Evolutionary conservation across 164 flowering plant genomes (phyloP).

Genomic region (Cinnamomum chago): DNA sequence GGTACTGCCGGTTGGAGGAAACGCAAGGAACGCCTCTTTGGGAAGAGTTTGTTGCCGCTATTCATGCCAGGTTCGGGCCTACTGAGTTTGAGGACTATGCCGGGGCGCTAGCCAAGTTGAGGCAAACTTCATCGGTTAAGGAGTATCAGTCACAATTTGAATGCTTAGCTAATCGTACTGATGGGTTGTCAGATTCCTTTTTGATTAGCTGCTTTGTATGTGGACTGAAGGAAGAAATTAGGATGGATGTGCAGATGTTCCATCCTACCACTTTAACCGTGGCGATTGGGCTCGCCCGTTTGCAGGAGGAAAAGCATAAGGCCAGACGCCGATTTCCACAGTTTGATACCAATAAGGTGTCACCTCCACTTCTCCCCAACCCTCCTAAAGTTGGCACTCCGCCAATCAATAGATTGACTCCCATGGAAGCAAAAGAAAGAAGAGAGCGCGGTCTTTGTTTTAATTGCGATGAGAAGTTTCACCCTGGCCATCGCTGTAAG

Average conservation of each 20-base stretch:
- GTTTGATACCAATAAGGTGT: too few relatives aligned
- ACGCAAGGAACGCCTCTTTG: neutral
- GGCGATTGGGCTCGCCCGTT: neutral
- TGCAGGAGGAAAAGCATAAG: neutral
- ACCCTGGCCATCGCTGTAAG: neutral
- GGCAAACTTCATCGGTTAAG: neutral
- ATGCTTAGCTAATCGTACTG: neutral
- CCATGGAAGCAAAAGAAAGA: neutral
- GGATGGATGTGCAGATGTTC: neutral
- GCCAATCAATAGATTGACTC: neutral
- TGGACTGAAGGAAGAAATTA: neutral
- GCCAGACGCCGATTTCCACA: too few relatives aligned
- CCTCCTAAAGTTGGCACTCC: neutral
- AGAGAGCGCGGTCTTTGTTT: neutral
- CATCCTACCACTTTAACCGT: neutral
- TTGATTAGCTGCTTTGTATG: neutral
- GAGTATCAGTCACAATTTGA: conserved; percentile 3
- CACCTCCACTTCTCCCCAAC: too few relatives aligned
- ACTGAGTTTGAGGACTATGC: neutral
- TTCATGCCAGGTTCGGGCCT: neutral
- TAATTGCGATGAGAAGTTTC: conserved; percentile 1
- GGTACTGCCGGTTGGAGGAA: conserved; percentile 1
- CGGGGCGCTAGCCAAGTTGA: neutral
- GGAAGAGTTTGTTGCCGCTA: neutral
- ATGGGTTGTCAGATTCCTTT: neutral